Base-by-base conservation (phyloP, 169 alveolate species). In the Toxoplasma gondii region DNA sequence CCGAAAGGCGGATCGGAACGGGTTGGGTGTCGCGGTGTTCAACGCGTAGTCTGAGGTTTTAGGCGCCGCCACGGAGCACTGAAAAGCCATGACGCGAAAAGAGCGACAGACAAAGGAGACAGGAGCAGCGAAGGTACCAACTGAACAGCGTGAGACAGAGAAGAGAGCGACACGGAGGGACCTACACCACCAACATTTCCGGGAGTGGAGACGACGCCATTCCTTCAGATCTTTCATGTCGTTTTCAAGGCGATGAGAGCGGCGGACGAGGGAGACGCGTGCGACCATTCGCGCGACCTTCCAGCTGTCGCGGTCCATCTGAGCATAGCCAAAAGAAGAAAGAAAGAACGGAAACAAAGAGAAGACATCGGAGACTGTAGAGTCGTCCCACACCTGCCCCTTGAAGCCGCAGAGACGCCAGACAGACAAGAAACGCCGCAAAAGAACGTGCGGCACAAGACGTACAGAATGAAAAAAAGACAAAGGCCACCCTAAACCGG, bases 251-350 rank as follows among this genome's bases (percentile, higher is more conserved):
- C 96, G 94, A 69, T 95, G 95, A 43, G 92, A 88, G 41, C 97
- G 95, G 44, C 98, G 94, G 17, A 96, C 94, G 88, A 96, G 92
- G 19, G 98, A 96, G 12, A 96, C 96, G 69, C 96, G 95, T 4
- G 98, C 98, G 44, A 96, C 95, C 87, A 96, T 93, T 86, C 93
- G 95, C 12, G 97, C 97, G 39, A 96, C 96, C 69, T 95, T 93
- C 98, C 98, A 96, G 93, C 96, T 93, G 86, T 96, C 98, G 27
- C 94, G 91, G 81, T 96, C 98, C 97, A 96, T 96, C 95, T 93
- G 81, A 7, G n/a, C n/a, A n/a, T n/a, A 29, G 70, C 70, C n/a
- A 70, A 84, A 36, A 41, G 43, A 84, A 39, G 43, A 27, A 29
- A 41, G 41, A 81, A 81, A 38, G 31, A 16, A 84, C n/a, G 34